These are phyloP conservation scores for Ophiobolus disseminans DNA, from an alignment of 2,329 filamentous ascomycete species.

Conservation along the genomic window DNA sequence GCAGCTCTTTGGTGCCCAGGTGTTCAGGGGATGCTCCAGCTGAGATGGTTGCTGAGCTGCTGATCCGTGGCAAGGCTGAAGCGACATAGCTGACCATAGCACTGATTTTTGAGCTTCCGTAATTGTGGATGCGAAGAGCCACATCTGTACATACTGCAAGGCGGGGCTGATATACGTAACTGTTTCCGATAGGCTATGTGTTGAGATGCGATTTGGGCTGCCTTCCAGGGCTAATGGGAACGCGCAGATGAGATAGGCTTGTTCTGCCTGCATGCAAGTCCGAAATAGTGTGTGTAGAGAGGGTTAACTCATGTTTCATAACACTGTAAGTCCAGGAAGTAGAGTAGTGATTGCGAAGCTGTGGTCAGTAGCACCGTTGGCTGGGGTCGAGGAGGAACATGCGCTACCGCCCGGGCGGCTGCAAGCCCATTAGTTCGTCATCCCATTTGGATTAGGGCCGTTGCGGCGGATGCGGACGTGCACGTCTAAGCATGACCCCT, in stretches of 20 bases:
- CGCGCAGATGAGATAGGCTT: not conserved
- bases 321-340: slow-evolving; percentile 1
- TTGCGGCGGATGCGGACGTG: slow-evolving; percentile 22
- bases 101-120: not conserved
- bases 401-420: slow-evolving; percentile 19
- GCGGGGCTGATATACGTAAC: not conserved
- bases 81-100: not conserved
- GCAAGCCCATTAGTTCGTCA: slow-evolving; percentile 13
- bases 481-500: slow-evolving; percentile 17
- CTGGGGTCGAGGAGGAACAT: slow-evolving; percentile 16
- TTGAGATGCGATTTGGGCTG: not conserved
- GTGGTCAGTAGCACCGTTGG: slow-evolving; percentile 24
- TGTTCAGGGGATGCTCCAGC: not conserved
- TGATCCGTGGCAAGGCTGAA: slow-evolving; percentile 5
- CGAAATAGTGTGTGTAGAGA: not conserved
- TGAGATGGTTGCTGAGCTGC: not conserved
- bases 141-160: not conserved
- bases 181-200: not conserved
- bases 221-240: not conserved
- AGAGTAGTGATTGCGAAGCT: slow-evolving; percentile 18
- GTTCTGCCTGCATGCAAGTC: not conserved
- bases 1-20: not conserved
- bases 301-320: not conserved
- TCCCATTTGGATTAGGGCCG: slow-evolving; percentile 13
- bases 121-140: not conserved